phyloP scores from a whole-genome alignment of 257 asterid genomes.

The Solanum dulcamara region DNA sequence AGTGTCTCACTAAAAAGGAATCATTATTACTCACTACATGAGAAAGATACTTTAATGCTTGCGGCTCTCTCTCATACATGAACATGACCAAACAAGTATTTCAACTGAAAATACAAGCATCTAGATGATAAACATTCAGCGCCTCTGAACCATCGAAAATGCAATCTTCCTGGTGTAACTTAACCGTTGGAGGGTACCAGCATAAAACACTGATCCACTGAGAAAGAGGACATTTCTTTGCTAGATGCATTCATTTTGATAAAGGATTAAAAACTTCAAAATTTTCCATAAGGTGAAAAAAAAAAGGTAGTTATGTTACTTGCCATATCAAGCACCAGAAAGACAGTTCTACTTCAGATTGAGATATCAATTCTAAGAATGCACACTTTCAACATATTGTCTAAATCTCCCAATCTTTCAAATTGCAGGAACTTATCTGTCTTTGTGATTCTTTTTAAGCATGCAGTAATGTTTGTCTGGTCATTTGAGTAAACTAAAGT shows the following conservation, averaged over 20 bases:
- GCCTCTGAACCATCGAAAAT: background rate
- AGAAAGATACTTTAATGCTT: background rate
- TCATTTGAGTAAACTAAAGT: background rate
- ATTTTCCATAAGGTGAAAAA: background rate
- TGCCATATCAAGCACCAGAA: background rate
- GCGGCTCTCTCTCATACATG: background rate
- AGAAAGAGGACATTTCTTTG: background rate
- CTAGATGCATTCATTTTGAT: background rate
- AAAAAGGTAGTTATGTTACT: background rate
- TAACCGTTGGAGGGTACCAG: background rate
- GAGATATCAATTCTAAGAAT: background rate
- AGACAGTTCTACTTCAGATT: background rate
- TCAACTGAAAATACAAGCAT: background rate
- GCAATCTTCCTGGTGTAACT: background rate
- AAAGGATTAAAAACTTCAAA: background rate
- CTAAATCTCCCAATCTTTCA: background rate
- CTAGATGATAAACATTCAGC: background rate
- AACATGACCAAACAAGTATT: background rate
- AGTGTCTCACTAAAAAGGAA: background rate
- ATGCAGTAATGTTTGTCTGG: background rate
- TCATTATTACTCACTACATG: background rate
- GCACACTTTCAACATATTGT: background rate
- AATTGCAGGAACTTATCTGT: background rate
- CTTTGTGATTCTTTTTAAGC: background rate
- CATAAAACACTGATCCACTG: background rate